phyloP scores from a whole-genome alignment of 2,329 filamentous ascomycete genomes.

The Fonsecaea monophora region DNA sequence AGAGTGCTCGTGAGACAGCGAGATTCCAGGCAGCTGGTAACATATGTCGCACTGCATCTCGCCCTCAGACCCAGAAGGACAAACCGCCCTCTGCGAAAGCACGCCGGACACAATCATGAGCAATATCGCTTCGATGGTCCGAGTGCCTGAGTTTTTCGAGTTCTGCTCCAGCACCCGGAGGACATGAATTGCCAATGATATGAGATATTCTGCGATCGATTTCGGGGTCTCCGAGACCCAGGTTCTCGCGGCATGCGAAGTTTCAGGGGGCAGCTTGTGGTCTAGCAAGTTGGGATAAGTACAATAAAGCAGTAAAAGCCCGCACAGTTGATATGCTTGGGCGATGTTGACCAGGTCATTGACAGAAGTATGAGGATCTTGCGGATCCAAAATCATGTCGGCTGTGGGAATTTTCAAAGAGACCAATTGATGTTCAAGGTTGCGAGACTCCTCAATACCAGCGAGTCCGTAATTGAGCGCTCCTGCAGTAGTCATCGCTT shows the following conservation, averaged over 20 bases:
- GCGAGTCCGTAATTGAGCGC: neutral
- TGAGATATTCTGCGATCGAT: neutral
- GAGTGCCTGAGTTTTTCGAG: conserved; percentile 16
- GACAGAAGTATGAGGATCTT: conserved; percentile 17
- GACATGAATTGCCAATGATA: conserved; percentile 5
- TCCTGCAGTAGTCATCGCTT: neutral
- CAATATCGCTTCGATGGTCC: conserved; percentile 22
- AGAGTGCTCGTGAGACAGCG: neutral
- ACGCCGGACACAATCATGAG: conserved; percentile 20
- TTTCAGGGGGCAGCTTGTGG: neutral
- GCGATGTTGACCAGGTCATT: conserved; percentile 20
- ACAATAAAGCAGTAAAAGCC: conserved; percentile 18
- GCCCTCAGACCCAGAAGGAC: neutral
- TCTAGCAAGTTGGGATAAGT: conserved; percentile 15
- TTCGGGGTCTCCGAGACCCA: too few species aligned
- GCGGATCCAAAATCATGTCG: conserved; percentile 6
- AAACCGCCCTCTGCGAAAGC: neutral
- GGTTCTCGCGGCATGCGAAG: neutral
- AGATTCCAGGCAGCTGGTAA: neutral
- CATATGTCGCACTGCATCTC: too few species aligned
- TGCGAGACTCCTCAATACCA: neutral
- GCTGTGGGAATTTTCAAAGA: conserved; percentile 17
- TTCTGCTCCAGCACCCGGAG: conserved; percentile 12
- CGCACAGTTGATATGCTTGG: conserved; percentile 13
- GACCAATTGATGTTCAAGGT: conserved; percentile 9